Conservation (phyloP, 768 basidiomycete genomes). For the Floccularia luteovirens region DNA sequence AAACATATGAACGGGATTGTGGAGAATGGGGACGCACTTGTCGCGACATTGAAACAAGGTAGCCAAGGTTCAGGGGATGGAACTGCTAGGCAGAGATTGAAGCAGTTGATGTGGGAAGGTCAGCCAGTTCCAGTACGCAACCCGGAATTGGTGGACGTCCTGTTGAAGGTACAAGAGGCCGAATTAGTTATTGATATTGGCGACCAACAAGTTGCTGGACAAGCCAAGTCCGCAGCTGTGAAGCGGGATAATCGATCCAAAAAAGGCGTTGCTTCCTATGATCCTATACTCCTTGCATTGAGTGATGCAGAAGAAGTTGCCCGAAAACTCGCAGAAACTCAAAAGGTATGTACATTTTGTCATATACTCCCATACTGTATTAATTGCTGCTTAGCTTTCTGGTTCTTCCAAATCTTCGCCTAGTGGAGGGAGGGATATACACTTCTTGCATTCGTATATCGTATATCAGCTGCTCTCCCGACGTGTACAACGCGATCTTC, state of each 20-base stretch:
- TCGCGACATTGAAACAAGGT: conserved; percentile 43
- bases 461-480: conserved; percentile 82
- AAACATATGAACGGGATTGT: conserved; percentile 54
- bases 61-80: conserved; percentile 23
- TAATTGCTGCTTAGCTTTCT: conserved; percentile 20
- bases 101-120: conserved; percentile 69
- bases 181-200: conserved; percentile 50
- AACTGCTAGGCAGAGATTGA: conserved; percentile 46
- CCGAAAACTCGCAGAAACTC: conserved; percentile 72
- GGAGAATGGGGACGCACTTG: conserved; percentile 48
- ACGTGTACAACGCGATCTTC: conserved; percentile 83
- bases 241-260: conserved; percentile 42
- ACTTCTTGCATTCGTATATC: conserved; percentile 83
- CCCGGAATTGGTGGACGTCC: conserved; percentile 84
- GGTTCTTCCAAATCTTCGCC: conserved; percentile 27
- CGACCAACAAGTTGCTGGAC: conserved; percentile 9
- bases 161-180: conserved; percentile 77
- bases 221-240: conserved; percentile 7
- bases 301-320: conserved; percentile 89
- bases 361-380: conserved; percentile 3
- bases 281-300: conserved; percentile 74
- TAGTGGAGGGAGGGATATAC: conserved; percentile 58
- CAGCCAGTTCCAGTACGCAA: conserved; percentile 80
- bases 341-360: conserved; percentile 47
- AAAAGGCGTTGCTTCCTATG: conserved; percentile 79